phyloP scores from a whole-genome alignment of 2,329 filamentous ascomycete genomes.

The Alternaria brassicae region DNA sequence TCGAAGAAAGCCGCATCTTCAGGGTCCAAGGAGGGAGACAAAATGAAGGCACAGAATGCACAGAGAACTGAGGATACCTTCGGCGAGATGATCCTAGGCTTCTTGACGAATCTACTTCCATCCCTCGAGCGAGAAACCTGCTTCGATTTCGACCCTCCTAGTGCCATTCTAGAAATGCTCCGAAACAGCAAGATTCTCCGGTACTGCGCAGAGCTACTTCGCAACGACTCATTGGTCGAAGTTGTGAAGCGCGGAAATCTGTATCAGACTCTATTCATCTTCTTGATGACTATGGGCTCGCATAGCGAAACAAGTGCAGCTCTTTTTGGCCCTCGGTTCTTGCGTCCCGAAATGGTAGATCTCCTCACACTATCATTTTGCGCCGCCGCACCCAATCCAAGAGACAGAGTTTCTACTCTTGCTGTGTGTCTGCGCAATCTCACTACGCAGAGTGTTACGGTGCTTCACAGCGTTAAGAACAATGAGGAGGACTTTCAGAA shows the following conservation, averaged over 20 bases:
- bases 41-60: slow-evolving; percentile 18
- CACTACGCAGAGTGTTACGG: slow-evolving; percentile 28
- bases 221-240: slow-evolving; percentile 53
- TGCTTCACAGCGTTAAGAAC: slow-evolving; percentile 26
- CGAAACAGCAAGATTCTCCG: slow-evolving; percentile 48
- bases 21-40: not conserved
- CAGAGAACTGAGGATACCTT: slow-evolving; percentile 22
- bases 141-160: slow-evolving; percentile 44
- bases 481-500: slow-evolving; percentile 25
- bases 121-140: slow-evolving; percentile 21
- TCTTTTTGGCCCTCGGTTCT: slow-evolving; percentile 44
- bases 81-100: slow-evolving; percentile 16
- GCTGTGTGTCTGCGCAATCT: slow-evolving; percentile 37
- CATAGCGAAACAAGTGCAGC: slow-evolving; percentile 38
- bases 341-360: slow-evolving; percentile 46
- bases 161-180: slow-evolving; percentile 44
- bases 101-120: slow-evolving; percentile 38
- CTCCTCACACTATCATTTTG: slow-evolving; percentile 48
- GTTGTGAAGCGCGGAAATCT: slow-evolving; percentile 42
- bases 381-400: not conserved
- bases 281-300: slow-evolving; percentile 48
- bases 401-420: slow-evolving; percentile 32
- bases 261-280: slow-evolving; percentile 51
- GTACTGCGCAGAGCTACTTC: slow-evolving; percentile 49
- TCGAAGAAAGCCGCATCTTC: not conserved